A percentile compares a stretch with the other conserved stretches of the same genome.
Conservation (phyloP, 73 alveolate genomes). For the Symbiodinium pilosum region DNA sequence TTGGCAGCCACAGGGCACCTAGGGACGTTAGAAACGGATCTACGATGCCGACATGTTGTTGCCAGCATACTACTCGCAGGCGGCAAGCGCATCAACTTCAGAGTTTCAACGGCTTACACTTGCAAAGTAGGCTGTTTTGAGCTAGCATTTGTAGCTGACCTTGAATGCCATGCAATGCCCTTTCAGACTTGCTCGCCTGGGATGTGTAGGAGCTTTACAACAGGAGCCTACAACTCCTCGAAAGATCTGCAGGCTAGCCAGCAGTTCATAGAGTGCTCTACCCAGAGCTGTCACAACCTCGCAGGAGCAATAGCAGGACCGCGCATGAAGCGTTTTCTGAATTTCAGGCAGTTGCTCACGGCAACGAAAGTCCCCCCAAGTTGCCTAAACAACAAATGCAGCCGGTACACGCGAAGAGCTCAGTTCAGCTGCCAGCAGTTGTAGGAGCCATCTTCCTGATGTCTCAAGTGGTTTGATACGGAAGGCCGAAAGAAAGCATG, state of each 20-base stretch:
- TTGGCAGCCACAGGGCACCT: background rate
- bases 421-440: slow-evolving; percentile 93
- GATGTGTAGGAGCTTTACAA: slow-evolving; percentile 5
- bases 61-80: background rate
- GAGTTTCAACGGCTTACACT: too few species aligned
- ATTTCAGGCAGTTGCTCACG: too few species aligned
- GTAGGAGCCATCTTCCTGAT: slow-evolving; percentile 40
- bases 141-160: background rate
- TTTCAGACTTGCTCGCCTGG: background rate
- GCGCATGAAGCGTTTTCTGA: too few species aligned
- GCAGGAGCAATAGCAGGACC: too few species aligned
- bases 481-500: too few species aligned
- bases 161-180: background rate
- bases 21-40: background rate
- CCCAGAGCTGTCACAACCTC: too few species aligned
- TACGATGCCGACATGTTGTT: background rate
- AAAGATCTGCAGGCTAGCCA: too few species aligned
- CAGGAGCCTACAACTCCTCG: background rate
- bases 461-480: background rate
- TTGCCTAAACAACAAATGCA: too few species aligned
- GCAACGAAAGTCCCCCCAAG: too few species aligned
- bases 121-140: too few species aligned
- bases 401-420: background rate
- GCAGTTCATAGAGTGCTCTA: too few species aligned
- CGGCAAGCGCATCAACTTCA: too few species aligned